Evolutionary conservation across 2,329 filamentous ascomycete species (phyloP).

Genomic region (Exophiala sideris): DNA sequence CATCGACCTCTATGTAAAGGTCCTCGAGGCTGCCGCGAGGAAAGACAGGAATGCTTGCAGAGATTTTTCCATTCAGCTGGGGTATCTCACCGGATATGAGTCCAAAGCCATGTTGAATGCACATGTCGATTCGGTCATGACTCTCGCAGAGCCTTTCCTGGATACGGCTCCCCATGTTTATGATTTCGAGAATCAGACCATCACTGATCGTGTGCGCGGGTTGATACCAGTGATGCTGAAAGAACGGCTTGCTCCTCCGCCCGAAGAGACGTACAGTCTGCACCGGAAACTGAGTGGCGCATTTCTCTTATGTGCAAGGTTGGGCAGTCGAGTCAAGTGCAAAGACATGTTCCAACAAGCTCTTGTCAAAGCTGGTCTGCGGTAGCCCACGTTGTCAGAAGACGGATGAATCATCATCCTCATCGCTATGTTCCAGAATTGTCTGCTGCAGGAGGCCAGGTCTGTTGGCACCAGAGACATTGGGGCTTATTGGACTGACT

Average conservation of each 20-base stretch:
- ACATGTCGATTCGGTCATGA: slow-evolving; percentile 82
- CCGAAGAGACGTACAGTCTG: slow-evolving; percentile 90
- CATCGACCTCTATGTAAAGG: slow-evolving; percentile 71
- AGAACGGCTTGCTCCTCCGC: slow-evolving; percentile 83
- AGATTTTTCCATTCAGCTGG: slow-evolving; percentile 69
- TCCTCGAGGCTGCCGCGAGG: slow-evolving; percentile 75
- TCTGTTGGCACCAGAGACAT: slow-evolving; percentile 9
- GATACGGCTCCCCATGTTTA: slow-evolving; percentile 74
- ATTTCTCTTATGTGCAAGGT: slow-evolving; percentile 81
- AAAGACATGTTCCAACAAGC: slow-evolving; percentile 70
- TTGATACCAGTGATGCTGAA: slow-evolving; percentile 91
- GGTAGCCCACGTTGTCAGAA: slow-evolving; percentile 6
- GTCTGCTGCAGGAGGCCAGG: slow-evolving; percentile 24
- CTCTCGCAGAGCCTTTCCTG: slow-evolving; percentile 87
- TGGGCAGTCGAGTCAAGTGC: slow-evolving; percentile 80
- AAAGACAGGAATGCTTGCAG: slow-evolving; percentile 63
- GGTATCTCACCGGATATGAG: slow-evolving; percentile 90
- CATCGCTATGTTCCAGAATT: slow-evolving; percentile 27
- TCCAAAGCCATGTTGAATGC: slow-evolving; percentile 82
- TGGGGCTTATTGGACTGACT: slow-evolving; percentile 18
- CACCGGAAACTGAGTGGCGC: slow-evolving; percentile 94
- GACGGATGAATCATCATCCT: slow-evolving; percentile 26
- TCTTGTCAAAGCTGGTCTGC: slow-evolving; percentile 21
- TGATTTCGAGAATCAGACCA: slow-evolving; percentile 91
- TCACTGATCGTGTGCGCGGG: slow-evolving; percentile 84